Evolutionary conservation across 2,329 filamentous ascomycete genomes (phyloP), one percentile per base, ranked within the genome.

Genomic region (Drechslerella stenobrocha): DNA sequence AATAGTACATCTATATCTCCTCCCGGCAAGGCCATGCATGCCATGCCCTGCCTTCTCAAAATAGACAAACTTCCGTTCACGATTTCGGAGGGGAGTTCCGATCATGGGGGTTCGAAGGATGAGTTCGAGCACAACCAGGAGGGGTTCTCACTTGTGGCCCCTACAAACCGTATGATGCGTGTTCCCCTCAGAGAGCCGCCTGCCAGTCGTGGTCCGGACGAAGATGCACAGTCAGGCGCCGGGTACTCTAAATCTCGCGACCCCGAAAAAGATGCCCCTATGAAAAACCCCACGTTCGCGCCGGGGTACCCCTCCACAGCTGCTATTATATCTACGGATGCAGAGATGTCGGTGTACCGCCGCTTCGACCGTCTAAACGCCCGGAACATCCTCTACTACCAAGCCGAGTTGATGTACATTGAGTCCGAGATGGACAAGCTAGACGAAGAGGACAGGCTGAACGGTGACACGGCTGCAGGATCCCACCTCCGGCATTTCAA

Each of bases 251-350:
- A 45, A 3, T 50, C 40, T 18, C 61, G 47, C 2, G 61, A 66
- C n/a, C 61, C 61, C 5, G 61, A 66, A 9, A 59, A 66, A 20
- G 61, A 66, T 30, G 61, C 53, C 11, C 61, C 61, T 0, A 42
- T 66, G 7, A 28, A 51, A 50, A 20, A 28, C 30, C 9, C 50
- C 5, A 59, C 52, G 13, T 66, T 46, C 32, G 53, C 61, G 3
- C 61, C 61, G 1, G 61, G 61, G 28, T 66, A 66, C 15, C 61
- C 61, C 13, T 66, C 61, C 2, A 66, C 61, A 1, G 61, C 61
- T 1, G 61, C 61, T 1, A 66, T 66, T 6, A 59, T 66, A 23
- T 66, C 61, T 3, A 66, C 61, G 5, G 60, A 65, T 13, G 3
- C 60, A 15, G 60, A 65, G 15, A 23, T 65, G 15, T 65, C 60